These are phyloP conservation scores for Gardenia jasminoides DNA, from an alignment of 257 asterid species.

Conservation along the genomic window DNA sequence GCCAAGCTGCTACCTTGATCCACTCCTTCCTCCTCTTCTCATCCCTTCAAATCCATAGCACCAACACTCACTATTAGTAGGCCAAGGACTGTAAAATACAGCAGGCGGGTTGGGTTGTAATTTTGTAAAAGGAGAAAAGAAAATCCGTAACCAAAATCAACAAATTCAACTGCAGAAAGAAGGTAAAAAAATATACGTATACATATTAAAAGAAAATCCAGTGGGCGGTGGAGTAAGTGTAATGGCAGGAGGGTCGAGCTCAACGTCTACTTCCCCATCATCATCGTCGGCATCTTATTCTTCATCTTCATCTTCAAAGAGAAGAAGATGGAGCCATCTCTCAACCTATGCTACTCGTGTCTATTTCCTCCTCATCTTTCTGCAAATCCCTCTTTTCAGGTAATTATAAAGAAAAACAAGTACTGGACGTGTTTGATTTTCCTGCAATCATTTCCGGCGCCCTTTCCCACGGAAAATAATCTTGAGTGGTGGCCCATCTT, in stretches of 20 bases:
- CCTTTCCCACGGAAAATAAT: background rate
- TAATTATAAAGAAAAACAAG: constrained; percentile 2
- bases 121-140: no score
- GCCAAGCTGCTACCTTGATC: no score
- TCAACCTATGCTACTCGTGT: constrained; percentile 63
- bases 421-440: background rate
- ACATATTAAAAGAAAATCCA: no score
- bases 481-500: background rate
- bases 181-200: no score
- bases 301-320: constrained; percentile 21
- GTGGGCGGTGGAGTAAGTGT: background rate
- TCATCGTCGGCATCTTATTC: constrained; percentile 9
- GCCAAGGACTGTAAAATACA: no score
- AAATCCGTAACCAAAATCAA: no score
- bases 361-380: constrained; percentile 57
- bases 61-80: no score
- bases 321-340: constrained; percentile 65
- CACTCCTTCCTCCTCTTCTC: no score
- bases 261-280: constrained; percentile 17
- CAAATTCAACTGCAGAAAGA: background rate
- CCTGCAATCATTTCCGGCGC: background rate
- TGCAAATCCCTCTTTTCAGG: constrained; percentile 98
- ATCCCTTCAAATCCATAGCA: no score
- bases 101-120: no score
- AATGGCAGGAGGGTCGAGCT: constrained; percentile 18